These are phyloP conservation scores for Cucurbita argyrosperma DNA, from an alignment of 306 rosid genomes.

Conservation along the genomic window DNA sequence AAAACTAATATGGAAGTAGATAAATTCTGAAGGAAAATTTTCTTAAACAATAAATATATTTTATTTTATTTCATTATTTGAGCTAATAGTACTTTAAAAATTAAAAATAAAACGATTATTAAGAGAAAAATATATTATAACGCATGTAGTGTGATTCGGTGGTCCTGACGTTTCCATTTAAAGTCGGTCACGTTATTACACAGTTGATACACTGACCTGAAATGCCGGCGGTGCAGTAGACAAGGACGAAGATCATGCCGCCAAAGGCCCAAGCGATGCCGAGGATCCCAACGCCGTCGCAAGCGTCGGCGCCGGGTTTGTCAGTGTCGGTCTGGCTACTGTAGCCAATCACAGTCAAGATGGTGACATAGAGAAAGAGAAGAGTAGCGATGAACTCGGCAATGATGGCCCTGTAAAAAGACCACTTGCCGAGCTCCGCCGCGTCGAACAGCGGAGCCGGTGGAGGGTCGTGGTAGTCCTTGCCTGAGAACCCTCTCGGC, in stretches of 20 bases:
- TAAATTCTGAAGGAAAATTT: too few species aligned
- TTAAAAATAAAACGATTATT: too few species aligned
- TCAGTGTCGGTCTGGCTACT: slow-evolving; percentile 24
- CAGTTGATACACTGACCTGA: slow-evolving; percentile 19
- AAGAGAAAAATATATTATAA: too few species aligned
- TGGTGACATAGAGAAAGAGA: slow-evolving; percentile 49
- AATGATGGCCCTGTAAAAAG: slow-evolving; percentile 53
- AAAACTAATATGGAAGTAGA: neutral
- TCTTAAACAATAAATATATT: neutral
- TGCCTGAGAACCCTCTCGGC: slow-evolving; percentile 39
- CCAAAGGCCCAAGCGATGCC: slow-evolving; percentile 65
- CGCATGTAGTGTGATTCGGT: too few species aligned
- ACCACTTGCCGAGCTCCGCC: slow-evolving; percentile 45
- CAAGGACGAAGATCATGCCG: slow-evolving; percentile 5
- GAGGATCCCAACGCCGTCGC: slow-evolving; percentile 52
- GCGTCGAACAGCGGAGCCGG: slow-evolving; percentile 41
- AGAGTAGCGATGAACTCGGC: slow-evolving; percentile 59
- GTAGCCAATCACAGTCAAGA: slow-evolving; percentile 46
- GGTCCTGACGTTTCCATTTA: too few species aligned
- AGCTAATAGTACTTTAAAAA: too few species aligned
- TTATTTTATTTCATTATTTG: too few species aligned
- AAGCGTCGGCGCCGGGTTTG: slow-evolving; percentile 3
- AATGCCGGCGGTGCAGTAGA: slow-evolving; percentile 35
- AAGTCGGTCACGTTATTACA: neutral
- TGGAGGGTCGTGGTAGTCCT: slow-evolving; percentile 68